A percentile compares a stretch with the other conserved stretches of the same genome.
These are phyloP conservation scores for Pichia kluyveri DNA, from an alignment of 805 yeast species.

Conservation along the genomic window DNA sequence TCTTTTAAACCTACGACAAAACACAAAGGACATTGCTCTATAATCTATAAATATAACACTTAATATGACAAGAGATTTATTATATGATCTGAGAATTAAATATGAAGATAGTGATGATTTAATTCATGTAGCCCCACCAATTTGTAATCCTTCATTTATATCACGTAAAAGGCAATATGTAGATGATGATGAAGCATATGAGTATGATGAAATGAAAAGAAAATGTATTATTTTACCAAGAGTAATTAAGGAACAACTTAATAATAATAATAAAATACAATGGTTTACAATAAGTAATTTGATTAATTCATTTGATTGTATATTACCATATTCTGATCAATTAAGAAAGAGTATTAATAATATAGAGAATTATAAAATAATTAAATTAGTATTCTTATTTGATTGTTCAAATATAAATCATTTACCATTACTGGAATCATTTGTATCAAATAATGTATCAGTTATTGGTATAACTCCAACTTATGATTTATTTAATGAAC, in stretches of 20 bases:
- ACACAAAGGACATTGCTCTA: no score
- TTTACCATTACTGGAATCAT: neutral
- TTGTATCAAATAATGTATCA: neutral
- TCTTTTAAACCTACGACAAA: no score
- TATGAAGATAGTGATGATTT: neutral
- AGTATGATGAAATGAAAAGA: neutral
- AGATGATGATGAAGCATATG: neutral
- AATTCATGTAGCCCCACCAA: neutral
- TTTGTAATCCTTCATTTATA: neutral
- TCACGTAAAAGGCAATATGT: neutral
- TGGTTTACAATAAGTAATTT: neutral
- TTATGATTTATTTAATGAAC: conserved; percentile 7
- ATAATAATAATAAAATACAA: conserved; percentile 1
- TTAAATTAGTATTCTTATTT: conserved; percentile 2
- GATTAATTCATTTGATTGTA: neutral
- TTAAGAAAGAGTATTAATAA: neutral
- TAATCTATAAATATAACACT: no score
- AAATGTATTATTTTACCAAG: neutral
- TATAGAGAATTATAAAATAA: neutral
- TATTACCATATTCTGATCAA: neutral
- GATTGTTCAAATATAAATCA: conserved; percentile 1
- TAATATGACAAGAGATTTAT: neutral
- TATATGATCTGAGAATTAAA: neutral
- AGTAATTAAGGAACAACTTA: conserved; percentile 5
- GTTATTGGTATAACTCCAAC: conserved; percentile 19